Base-by-base conservation (phyloP, 2,329 filamentous ascomycete genomes). In the Colletotrichum nymphaeae region DNA sequence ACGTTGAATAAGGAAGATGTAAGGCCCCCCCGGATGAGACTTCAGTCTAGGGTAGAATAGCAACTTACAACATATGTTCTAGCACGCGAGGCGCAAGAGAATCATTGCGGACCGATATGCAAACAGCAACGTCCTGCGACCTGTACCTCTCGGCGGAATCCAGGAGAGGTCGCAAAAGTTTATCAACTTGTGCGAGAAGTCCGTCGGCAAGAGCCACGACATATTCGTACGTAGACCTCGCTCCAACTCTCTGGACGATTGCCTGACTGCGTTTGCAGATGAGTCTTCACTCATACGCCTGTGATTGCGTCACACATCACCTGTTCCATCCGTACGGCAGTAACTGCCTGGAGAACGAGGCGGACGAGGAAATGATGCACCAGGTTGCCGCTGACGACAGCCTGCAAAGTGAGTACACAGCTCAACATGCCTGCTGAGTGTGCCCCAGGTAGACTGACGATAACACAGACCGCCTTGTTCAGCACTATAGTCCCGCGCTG, bases 321-420 rank as follows among this genome's bases (percentile, higher is more conserved):
- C 85, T 94, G n/a, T 93, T 94, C 78, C 90, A 92, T 67, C 91
- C 91, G 0, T 86, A 90, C 70, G 92, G 91, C 2, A 89, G 90
- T 1, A 85, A 91, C 73, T 92, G 91, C 9, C 84, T 93, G 2
- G 84, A 87, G 35, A 82, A 86, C 22, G 76, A 82, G 37, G 79
- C 86, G n/a, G 90, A 93, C 68, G 88, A 90, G 74, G 85, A 88
- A 16, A 88, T 94, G 80, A 93, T 94, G 92, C 87, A 90, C 69
- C 90, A 94, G 77, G 86, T 93, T 3, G 90, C 91, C 0, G 91
- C 91, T 72, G 91, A 93, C 73, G 87, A 92, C 76, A 93, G 91
- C 77, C 82, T 93, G 9, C 89, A 92, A 78, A 91, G 91, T 93
- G 77, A 77, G 88, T 82, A 3, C 9, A 30, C 32, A 42, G 37